Conservation (phyloP, 805 yeast genomes). For the Metschnikowia lunata region DNA sequence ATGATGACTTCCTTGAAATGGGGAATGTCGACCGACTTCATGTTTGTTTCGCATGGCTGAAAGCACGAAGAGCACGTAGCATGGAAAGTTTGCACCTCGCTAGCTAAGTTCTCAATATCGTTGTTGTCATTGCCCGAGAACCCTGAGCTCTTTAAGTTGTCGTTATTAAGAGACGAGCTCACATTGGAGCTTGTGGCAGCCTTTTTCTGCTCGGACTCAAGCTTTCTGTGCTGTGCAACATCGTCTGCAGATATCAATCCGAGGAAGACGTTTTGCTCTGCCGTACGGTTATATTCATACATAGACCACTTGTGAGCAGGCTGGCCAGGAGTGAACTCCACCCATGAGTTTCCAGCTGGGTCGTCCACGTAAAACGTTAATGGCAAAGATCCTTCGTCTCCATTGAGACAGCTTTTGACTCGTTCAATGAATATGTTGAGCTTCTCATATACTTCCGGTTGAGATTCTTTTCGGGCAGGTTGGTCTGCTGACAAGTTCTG, state of each 20-base stretch:
- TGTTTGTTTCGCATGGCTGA: conserved; percentile 81
- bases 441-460: conserved; percentile 72
- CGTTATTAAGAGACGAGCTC: conserved; percentile 19
- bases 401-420: conserved; percentile 57
- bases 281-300: conserved; percentile 74
- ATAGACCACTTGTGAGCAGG: conserved; percentile 87
- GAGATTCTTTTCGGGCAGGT: conserved; percentile 65
- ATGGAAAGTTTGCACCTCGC: conserved; percentile 88
- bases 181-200: conserved; percentile 36
- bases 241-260: conserved; percentile 75
- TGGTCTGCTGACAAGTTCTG: conserved; percentile 80
- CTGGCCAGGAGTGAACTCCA: conserved; percentile 83
- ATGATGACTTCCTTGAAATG: conserved; percentile 96
- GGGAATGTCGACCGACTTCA: conserved; percentile 95
- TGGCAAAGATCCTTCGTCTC: conserved; percentile 67
- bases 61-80: conserved; percentile 92
- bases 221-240: conserved; percentile 43
- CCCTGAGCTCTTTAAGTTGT: conserved; percentile 44
- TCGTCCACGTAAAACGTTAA: conserved; percentile 79
- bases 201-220: conserved; percentile 47
- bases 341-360: conserved; percentile 97
- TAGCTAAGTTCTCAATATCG: conserved; percentile 78
- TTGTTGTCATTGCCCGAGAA: conserved; percentile 60
- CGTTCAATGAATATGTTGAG: conserved; percentile 65
- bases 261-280: conserved; percentile 79